A percentile compares a stretch with the other conserved stretches of the same genome.
phyloP scores from a whole-genome alignment of 306 rosid species.

The Cucumis hystrix region DNA sequence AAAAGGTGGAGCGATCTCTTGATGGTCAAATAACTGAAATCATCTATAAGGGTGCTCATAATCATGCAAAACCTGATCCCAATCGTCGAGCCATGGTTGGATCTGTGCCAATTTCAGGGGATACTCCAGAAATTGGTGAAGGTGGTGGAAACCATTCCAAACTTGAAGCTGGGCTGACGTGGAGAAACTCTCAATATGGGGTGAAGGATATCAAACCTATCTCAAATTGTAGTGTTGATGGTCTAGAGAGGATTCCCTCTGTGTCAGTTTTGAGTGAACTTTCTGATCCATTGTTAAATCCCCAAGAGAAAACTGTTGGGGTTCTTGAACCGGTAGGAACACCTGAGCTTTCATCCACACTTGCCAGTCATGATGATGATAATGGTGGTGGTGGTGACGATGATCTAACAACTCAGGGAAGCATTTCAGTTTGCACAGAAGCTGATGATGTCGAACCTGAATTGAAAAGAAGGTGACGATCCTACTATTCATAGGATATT shows the following conservation, averaged over 20 bases:
- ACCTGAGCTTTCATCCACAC: constrained; percentile 57
- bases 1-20: constrained; percentile 80
- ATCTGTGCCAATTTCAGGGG: constrained; percentile 30
- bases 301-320: constrained; percentile 26
- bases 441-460: constrained; percentile 52
- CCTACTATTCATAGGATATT: neutral
- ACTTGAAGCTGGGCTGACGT: constrained; percentile 30
- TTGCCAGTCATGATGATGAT: constrained; percentile 42
- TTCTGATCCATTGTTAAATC: constrained; percentile 37
- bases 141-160: constrained; percentile 28
- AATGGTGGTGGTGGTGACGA: constrained; percentile 45
- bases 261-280: constrained; percentile 40
- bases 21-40: constrained; percentile 90
- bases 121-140: constrained; percentile 36
- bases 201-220: constrained; percentile 20
- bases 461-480: constrained; percentile 51
- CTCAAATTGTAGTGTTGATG: constrained; percentile 37
- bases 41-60: constrained; percentile 72
- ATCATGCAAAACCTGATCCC: constrained; percentile 52
- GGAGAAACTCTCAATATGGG: constrained; percentile 41
- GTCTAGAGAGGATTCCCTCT: constrained; percentile 55
- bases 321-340: constrained; percentile 39
- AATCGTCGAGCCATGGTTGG: constrained; percentile 36
- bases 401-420: constrained; percentile 39
- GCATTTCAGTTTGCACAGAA: constrained; percentile 29